A percentile compares a stretch with the other conserved stretches of the same genome.
These are phyloP conservation scores for Achaetomiella virescens DNA, from an alignment of 495 filamentous ascomycete species.

Conservation along the genomic window DNA sequence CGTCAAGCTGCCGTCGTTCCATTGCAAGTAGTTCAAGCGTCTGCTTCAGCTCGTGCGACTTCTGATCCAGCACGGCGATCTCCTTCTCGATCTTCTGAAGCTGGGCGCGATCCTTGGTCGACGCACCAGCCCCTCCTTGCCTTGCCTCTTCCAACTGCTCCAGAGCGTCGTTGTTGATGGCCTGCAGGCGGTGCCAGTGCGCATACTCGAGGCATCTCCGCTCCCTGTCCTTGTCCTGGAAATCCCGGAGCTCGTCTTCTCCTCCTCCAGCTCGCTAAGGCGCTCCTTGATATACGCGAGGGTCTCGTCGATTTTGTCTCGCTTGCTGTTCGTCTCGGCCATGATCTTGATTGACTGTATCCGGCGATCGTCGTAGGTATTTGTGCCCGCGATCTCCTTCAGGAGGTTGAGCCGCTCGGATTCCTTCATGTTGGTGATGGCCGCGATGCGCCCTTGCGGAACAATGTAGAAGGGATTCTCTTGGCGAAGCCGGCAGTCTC, in stretches of 20 bases:
- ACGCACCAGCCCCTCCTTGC: slow-evolving; percentile 72
- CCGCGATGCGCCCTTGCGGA: slow-evolving; percentile 91
- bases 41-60: slow-evolving; percentile 72
- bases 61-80: slow-evolving; percentile 66
- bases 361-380: slow-evolving; percentile 89
- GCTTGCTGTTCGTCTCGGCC: slow-evolving; percentile 92
- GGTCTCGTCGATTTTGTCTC: slow-evolving; percentile 86
- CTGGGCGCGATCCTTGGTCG: slow-evolving; percentile 69
- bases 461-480: slow-evolving; percentile 99
- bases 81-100: slow-evolving; percentile 78
- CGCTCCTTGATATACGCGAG: slow-evolving; percentile 87
- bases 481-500: slow-evolving; percentile 95
- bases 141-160: slow-evolving; percentile 78
- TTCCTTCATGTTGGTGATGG: slow-evolving; percentile 98
- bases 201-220: slow-evolving; percentile 89
- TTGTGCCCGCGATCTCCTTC: slow-evolving; percentile 95
- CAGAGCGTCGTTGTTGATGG: slow-evolving; percentile 65
- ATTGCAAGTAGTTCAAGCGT: slow-evolving; percentile 79
- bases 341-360: slow-evolving; percentile 93
- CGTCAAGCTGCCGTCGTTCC: slow-evolving; percentile 83
- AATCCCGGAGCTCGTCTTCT: slow-evolving; percentile 92
- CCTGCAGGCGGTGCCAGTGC: slow-evolving; percentile 84
- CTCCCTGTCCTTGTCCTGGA: slow-evolving; percentile 92
- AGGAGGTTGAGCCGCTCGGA: slow-evolving; percentile 77
- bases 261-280: slow-evolving; percentile 83